Evolutionary conservation across 228 moss, liverwort and hornwort genomes (phyloP).

Genomic region (Sphagnum magellanicum): DNA sequence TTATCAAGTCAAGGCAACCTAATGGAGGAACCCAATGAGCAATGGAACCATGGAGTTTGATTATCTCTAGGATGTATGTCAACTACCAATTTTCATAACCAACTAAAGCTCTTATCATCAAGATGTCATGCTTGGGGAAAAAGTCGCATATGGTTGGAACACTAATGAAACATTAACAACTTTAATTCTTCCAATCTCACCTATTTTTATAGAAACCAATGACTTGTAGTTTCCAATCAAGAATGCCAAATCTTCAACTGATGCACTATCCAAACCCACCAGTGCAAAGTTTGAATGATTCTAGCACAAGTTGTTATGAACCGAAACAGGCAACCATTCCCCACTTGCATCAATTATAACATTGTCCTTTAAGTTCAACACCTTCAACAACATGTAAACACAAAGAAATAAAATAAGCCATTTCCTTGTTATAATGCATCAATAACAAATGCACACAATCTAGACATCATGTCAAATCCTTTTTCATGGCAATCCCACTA

Average conservation of each 20-base stretch:
- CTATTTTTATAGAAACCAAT: conserved; percentile 62
- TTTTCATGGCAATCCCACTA: too few relatives aligned
- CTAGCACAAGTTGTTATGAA: conserved; percentile 44
- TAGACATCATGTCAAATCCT: too few relatives aligned
- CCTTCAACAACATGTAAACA: conserved; percentile 49
- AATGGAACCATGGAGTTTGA: too few relatives aligned
- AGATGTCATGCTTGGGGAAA: too few relatives aligned
- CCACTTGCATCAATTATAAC: conserved; percentile 28
- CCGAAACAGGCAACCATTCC: conserved; percentile 57
- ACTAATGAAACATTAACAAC: conserved; percentile 11
- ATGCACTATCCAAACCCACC: conserved; percentile 33
- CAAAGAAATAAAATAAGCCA: not conserved
- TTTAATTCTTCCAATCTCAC: conserved; percentile 68
- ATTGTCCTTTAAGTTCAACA: conserved; percentile 59
- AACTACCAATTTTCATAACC: too few relatives aligned
- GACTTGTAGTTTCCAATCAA: conserved; percentile 70
- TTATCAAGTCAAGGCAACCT: too few relatives aligned
- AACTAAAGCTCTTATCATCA: too few relatives aligned
- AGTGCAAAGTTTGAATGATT: conserved; percentile 67
- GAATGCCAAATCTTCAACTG: conserved; percentile 41
- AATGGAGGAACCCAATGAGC: too few relatives aligned
- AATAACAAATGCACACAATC: too few relatives aligned
- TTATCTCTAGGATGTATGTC: too few relatives aligned
- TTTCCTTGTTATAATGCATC: too few relatives aligned
- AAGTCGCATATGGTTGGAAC: too few relatives aligned